Base-by-base conservation (phyloP, 495 filamentous ascomycete species). In the Penicillium lagena region DNA sequence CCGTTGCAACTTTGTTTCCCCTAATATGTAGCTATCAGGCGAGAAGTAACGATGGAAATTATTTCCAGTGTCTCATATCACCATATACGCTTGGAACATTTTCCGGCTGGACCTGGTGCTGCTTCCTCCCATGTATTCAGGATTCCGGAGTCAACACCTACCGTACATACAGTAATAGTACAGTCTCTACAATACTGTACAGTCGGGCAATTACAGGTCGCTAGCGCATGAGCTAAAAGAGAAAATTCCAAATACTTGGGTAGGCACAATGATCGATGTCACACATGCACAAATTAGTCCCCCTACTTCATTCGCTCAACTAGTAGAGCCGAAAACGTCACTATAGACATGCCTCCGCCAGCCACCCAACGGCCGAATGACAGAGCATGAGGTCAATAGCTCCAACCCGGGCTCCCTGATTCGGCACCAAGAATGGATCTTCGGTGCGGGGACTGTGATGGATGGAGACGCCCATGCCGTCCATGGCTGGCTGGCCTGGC, bases 111-210 rank as follows among this genome's bases (percentile, higher is more conserved):
- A 0, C 17, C 22, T 22, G 22, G 22, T 22, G 22, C 22, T 22
- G 12, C 22, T 46, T 41, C 32, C 37, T 35, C n/a, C 29, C 36
- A 14, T 38, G 12, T 35, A 22, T 17, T 17, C 15, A 17, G 30
- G 30, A 31, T 39, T 40, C 43, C 43, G 40, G 36, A 35, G 37
- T 46, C 29, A 29, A 37, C 43, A 27, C 22, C 42, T 34, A 44
- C 34, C n/a, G 14, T 34, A 10, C 9, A 22, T 12, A 12, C 10
- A 27, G 29, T 27, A 29, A 41, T 35, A 3, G 22, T 22, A 22
- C 22, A 22, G 22, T 4, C 22, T 4, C 3, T 22, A 22, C 3
- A 22, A 22, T 22, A 22, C 22, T 22, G 22, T 22, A 22, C 22
- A 4, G 22, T 6, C 22, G 22, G 22, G 22, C 22, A 3, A 22